Percentiles rank a stretch among this genome's conserved stretches.
phyloP scores from a whole-genome alignment of 306 rosid genomes.

The Begonia loranthoides region DNA sequence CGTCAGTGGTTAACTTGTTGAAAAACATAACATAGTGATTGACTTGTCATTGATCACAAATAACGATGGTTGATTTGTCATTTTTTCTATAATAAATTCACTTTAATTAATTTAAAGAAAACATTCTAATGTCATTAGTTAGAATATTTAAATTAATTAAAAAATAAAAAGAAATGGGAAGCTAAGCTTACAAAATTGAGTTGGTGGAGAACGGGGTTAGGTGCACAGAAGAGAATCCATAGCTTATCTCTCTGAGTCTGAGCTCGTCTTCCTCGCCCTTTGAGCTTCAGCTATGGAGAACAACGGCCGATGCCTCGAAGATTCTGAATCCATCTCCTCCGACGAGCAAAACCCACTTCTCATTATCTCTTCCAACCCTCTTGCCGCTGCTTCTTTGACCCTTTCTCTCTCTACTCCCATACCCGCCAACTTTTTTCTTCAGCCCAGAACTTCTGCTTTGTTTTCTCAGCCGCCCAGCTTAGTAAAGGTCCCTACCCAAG shows the following conservation, averaged over 20 bases:
- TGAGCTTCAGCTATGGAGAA: constrained; percentile 27
- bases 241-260: background rate
- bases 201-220: too few relatives aligned
- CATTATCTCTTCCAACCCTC: constrained; percentile 13
- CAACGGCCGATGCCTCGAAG: constrained; percentile 21
- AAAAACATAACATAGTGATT: too few relatives aligned
- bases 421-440: constrained; percentile 35
- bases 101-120: too few relatives aligned
- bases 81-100: too few relatives aligned
- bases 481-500: constrained; percentile 68
- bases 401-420: constrained; percentile 47
- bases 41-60: too few relatives aligned
- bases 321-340: constrained; percentile 22
- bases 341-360: constrained; percentile 29
- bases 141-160: too few relatives aligned
- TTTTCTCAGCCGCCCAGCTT: constrained; percentile 36
- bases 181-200: too few relatives aligned
- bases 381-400: constrained; percentile 55
- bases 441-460: constrained; percentile 34
- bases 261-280: background rate
- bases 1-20: too few relatives aligned
- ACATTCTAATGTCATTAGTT: too few relatives aligned
- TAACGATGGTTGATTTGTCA: too few relatives aligned
- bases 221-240: background rate
- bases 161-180: too few relatives aligned